A percentile compares a stretch with the other conserved stretches of the same genome.
These are phyloP conservation scores for Leccinum obscurum DNA, from an alignment of 768 basidiomycete species.

Conservation along the genomic window DNA sequence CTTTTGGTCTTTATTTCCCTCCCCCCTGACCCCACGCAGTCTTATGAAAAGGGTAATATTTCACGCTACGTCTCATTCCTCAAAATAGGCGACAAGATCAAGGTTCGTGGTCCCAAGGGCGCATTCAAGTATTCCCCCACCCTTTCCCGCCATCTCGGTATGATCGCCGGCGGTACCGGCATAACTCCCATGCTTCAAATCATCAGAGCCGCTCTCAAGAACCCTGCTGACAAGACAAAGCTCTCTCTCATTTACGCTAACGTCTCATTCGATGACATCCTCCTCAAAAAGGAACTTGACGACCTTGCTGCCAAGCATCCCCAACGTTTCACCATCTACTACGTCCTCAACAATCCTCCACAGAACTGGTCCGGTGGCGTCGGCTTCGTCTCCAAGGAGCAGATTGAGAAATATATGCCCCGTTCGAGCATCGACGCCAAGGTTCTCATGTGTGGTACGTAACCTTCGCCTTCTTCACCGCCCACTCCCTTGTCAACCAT, in stretches of 20 bases:
- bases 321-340: constrained; percentile 74
- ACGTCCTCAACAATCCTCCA: constrained; percentile 95
- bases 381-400: constrained; percentile 92
- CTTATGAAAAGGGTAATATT: constrained; percentile 97
- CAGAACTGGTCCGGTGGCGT: constrained; percentile 82
- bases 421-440: constrained; percentile 65
- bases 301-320: constrained; percentile 63
- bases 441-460: constrained; percentile 83
- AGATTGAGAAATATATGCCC: constrained; percentile 84
- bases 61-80: constrained; percentile 81
- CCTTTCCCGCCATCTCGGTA: constrained; percentile 78
- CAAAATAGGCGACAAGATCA: constrained; percentile 84
- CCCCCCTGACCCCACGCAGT: constrained; percentile 42
- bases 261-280: constrained; percentile 89
- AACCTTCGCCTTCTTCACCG: constrained; percentile 13
- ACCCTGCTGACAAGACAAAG: constrained; percentile 80
- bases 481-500: not conserved
- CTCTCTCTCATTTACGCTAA: constrained; percentile 95
- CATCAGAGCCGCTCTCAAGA: constrained; percentile 89
- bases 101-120: constrained; percentile 95
- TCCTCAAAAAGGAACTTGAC: constrained; percentile 87
- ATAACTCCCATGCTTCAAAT: constrained; percentile 99
- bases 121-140: constrained; percentile 82
- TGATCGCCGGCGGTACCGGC: constrained; percentile 99
- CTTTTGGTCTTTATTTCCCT: not conserved